phyloP scores from a whole-genome alignment of 805 yeast species.

The Candida alai region DNA sequence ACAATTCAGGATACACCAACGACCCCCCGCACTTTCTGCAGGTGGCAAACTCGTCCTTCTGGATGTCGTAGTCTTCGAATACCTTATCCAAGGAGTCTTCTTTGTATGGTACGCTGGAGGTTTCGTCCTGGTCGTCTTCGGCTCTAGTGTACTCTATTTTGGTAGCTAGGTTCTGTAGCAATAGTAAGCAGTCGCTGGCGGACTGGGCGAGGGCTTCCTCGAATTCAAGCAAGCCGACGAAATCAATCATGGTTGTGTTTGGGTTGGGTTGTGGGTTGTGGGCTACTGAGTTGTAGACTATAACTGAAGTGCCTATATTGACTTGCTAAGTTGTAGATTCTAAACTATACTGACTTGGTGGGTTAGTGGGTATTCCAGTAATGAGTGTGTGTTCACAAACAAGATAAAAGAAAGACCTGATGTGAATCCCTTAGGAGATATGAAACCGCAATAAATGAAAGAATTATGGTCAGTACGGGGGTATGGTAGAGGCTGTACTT shows the following conservation, averaged over 20 bases:
- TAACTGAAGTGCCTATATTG: too few relatives aligned
- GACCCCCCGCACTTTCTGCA: conserved; percentile 28
- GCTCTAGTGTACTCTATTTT: conserved; percentile 22
- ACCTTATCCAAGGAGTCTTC: conserved; percentile 15
- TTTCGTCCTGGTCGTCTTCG: conserved; percentile 8
- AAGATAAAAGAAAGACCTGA: too few relatives aligned
- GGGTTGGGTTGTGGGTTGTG: too few relatives aligned
- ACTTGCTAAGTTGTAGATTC: too few relatives aligned
- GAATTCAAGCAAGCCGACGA: conserved; percentile 29
- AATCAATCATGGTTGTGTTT: conserved; percentile 12
- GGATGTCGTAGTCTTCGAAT: conserved; percentile 18
- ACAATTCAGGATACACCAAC: conserved; percentile 11
- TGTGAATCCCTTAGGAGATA: too few relatives aligned
- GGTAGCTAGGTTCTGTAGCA: conserved; percentile 22
- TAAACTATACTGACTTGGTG: too few relatives aligned
- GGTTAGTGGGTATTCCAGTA: too few relatives aligned
- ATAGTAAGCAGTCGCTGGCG: conserved; percentile 15
- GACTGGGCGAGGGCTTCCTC: conserved; percentile 28
- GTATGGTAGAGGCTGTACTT: too few relatives aligned
- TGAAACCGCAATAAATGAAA: too few relatives aligned
- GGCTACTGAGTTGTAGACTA: too few relatives aligned
- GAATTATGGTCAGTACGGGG: too few relatives aligned
- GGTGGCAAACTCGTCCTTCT: conserved; percentile 30
- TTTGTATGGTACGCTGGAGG: conserved; percentile 8
- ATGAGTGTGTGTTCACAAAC: too few relatives aligned